Evolutionary conservation across 495 filamentous ascomycete species (phyloP).

Genomic region (Melanomma pulvis-pyrius): DNA sequence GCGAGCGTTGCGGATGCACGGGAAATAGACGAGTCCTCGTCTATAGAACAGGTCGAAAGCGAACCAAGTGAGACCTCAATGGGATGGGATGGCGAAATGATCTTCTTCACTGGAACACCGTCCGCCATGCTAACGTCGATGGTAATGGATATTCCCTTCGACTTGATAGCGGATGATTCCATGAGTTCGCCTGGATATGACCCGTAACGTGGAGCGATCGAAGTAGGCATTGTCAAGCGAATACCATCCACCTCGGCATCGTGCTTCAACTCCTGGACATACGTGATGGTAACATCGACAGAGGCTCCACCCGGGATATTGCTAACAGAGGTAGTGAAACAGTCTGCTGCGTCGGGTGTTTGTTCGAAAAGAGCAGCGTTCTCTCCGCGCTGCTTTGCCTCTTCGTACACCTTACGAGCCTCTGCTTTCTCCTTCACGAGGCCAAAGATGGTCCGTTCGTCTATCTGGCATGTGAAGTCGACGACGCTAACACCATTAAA

Average conservation of each 20-base stretch:
- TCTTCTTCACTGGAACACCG: conserved; percentile 55
- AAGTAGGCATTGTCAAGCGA: conserved; percentile 68
- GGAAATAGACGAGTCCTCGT: conserved; percentile 52
- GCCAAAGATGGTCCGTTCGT: conserved; percentile 55
- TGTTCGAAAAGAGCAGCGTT: conserved; percentile 66
- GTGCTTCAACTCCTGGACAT: conserved; percentile 69
- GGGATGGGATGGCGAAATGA: conserved; percentile 68
- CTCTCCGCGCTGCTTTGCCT: conserved; percentile 59
- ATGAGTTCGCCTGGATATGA: conserved; percentile 43
- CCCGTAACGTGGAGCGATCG: conserved; percentile 69
- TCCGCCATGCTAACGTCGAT: conserved; percentile 61
- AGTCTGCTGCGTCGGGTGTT: conserved; percentile 58
- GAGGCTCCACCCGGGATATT: conserved; percentile 60
- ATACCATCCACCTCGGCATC: conserved; percentile 64
- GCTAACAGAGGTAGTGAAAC: conserved; percentile 65
- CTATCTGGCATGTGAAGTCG: conserved; percentile 60
- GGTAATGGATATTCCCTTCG: conserved; percentile 56
- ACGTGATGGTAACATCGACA: conserved; percentile 62
- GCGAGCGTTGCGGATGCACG: conserved; percentile 64
- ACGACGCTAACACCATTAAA: conserved; percentile 69
- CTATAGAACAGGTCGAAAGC: conserved; percentile 49
- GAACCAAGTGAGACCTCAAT: conserved; percentile 66
- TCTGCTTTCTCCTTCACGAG: conserved; percentile 63
- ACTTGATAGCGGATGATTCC: conserved; percentile 27
- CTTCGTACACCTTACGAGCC: conserved; percentile 58